A percentile compares a stretch with the other conserved stretches of the same genome.
phyloP scores from a whole-genome alignment of 2,329 filamentous ascomycete species.

The Incumbomyces lentus region DNA sequence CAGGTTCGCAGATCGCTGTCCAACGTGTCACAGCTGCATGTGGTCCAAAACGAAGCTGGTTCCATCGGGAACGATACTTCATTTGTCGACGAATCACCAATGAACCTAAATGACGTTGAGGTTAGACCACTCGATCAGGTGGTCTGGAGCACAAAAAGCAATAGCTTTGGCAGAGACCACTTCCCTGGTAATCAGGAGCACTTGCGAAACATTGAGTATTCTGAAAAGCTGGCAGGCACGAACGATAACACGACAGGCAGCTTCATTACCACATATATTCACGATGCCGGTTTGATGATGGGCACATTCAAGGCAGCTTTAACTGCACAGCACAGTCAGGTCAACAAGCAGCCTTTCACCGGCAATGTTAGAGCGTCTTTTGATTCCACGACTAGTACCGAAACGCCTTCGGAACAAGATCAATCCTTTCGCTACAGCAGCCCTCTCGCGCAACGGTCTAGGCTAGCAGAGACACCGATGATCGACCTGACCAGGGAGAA shows the following conservation, averaged over 20 bases:
- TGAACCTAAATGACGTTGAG: background rate
- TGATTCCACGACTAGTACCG: background rate
- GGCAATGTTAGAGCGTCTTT: too few species aligned
- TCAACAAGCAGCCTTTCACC: too few species aligned
- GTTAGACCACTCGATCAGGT: background rate
- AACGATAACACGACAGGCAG: too few species aligned
- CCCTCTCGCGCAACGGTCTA: conserved; percentile 1
- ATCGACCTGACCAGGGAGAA: background rate
- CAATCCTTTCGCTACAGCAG: conserved; percentile 1
- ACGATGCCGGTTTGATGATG: too few species aligned
- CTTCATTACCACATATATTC: too few species aligned
- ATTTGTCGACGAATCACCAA: background rate
- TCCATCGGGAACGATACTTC: background rate
- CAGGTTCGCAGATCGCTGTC: background rate
- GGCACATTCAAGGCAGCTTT: too few species aligned
- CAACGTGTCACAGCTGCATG: background rate
- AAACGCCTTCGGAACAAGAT: background rate
- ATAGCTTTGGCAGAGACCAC: background rate
- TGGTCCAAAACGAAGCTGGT: background rate
- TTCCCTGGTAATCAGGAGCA: background rate
- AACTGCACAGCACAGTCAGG: too few species aligned
- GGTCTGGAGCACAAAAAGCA: background rate
- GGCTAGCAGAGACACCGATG: background rate
- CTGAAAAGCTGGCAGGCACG: too few species aligned
- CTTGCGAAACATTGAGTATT: too few species aligned